phyloP scores from a whole-genome alignment of 2,329 filamentous ascomycete genomes.

The Xylariaceae sp. region DNA sequence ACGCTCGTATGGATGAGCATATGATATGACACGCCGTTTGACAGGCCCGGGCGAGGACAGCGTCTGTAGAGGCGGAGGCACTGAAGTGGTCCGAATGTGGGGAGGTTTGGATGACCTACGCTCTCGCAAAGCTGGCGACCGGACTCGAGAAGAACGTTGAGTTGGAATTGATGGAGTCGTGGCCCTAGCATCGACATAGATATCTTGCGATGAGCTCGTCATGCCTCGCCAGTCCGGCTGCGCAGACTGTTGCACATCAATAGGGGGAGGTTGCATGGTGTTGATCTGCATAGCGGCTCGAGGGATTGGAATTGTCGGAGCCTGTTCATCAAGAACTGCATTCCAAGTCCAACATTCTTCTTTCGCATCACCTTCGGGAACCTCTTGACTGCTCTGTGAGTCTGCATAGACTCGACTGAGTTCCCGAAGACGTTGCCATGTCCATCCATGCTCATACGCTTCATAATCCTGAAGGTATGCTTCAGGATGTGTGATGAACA shows the following conservation, averaged over 20 bases:
- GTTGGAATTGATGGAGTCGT: slow-evolving; percentile 37
- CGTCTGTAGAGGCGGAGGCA: slow-evolving; percentile 43
- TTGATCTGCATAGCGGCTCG: too few species aligned
- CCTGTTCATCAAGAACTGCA: slow-evolving; percentile 57
- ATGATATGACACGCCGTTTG: slow-evolving; percentile 47
- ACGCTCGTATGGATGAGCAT: slow-evolving; percentile 37
- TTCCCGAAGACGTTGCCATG: slow-evolving; percentile 67
- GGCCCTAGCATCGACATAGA: slow-evolving; percentile 19
- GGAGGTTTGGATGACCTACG: slow-evolving; percentile 45
- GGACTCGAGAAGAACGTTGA: slow-evolving; percentile 37
- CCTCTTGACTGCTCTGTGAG: slow-evolving; percentile 42
- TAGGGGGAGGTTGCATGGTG: too few species aligned
- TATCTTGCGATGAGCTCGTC: slow-evolving; percentile 39
- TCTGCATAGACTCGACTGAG: slow-evolving; percentile 57
- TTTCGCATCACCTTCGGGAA: slow-evolving; percentile 59
- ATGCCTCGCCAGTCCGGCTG: slow-evolving; percentile 39
- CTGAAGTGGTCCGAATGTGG: slow-evolving; percentile 51
- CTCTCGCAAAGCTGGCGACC: slow-evolving; percentile 41
- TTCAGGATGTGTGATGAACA: slow-evolving; percentile 74
- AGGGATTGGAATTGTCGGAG: slow-evolving; percentile 39
- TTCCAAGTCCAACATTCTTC: slow-evolving; percentile 69
- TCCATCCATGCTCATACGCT: slow-evolving; percentile 58
- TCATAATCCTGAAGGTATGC: slow-evolving; percentile 67
- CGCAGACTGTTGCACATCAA: slow-evolving; percentile 34
- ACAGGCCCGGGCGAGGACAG: slow-evolving; percentile 39